Evolutionary conservation across 2,329 filamentous ascomycete genomes (phyloP), one percentile per base, ranked within the genome.

Genomic region (Mariannaea sp.): DNA sequence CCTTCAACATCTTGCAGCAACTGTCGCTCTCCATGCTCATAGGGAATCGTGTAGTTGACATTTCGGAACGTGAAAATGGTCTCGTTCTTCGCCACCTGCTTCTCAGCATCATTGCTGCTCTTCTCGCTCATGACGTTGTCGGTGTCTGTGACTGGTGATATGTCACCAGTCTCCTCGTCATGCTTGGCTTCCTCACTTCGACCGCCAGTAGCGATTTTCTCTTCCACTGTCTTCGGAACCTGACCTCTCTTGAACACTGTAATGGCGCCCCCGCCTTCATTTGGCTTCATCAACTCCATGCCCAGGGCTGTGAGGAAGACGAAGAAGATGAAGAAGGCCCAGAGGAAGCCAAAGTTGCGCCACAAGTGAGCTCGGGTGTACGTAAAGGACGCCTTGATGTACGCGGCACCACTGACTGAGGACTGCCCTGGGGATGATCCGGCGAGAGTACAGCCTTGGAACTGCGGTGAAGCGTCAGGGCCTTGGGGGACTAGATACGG

Each of bases 291-390:
- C 29, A 82, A 61, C 64, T 95, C 90, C 13, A 87, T 85, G 1
- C 86, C 88, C 17, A 88, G 60, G 5, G 88, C 80, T 0, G 89
- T 93, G 24, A 93, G 71, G 9, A 86, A 60, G 10, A 95, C 81
- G 65, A 93, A 95, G 5, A 91, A 79, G 1, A 90, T 77, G 1
- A 84, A 82, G 60, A 90, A 94, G 0, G 87, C 89, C 60, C 92
- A 84, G 1, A 94, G 72, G 3, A 92, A 85, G 26, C 87, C 89
- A 64, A 89, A 91, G 68, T 93, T 92, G 3, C 89, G 84, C 87
- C 87, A 90, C 7, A 86, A 72, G 60, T 90, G 80, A 1, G 73
- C 71, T 1, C 79, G 72, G 4, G 71, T 75, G 65, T 89, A 90
- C 2, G 73, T 68, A 58, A 82, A 87, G 4, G 71, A 68, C 70